Evolutionary conservation across 169 alveolate genomes (phyloP), one percentile per base, ranked within the genome.

Genomic region (Eimeria maxima): DNA sequence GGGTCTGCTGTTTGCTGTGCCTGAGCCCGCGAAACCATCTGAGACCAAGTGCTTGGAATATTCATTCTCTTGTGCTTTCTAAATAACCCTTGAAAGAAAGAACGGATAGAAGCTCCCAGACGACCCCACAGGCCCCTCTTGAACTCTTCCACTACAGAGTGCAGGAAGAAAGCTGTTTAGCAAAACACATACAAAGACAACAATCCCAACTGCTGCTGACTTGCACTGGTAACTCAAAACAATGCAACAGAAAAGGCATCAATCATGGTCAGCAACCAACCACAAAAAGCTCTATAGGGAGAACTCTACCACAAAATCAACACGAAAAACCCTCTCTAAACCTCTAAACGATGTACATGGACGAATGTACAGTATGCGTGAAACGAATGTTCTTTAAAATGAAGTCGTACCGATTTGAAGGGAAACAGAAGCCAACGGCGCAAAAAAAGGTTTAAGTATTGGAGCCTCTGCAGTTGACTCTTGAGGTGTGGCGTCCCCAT

Each of bases 151-250:
- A 76, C 92, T 42, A 60, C 92, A 10, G 92, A 57, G 42, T 92
- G 95, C 38, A 92, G 55, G 91, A 60, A 92, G 92, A 92, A 92
- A 53, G 90, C 95, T 92, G 90, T n/a, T n/a, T n/a, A n/a, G n/a
- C n/a, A n/a, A 53, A 18, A 74, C 18, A 50, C 57, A 50, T 50
- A 50, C 57, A 50, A 50, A 7, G 18, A 50, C 11, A 50, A 50
- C 57, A 50, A 50, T 7, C 57, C 57, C n/a, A n/a, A n/a, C n/a
- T n/a, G n/a, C n/a, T n/a, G n/a, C n/a, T n/a, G n/a, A n/a, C n/a
- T n/a, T n/a, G n/a, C n/a, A n/a, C n/a, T n/a, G n/a, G n/a, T n/a
- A n/a, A 50, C 57, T 50, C 57, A 74, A 24, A 74, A 27, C n/a
- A n/a, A n/a, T n/a, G n/a, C n/a, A n/a, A n/a, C n/a, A n/a, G n/a